Conservation (phyloP, 208 protist species). For the Angomonas deanei region DNA sequence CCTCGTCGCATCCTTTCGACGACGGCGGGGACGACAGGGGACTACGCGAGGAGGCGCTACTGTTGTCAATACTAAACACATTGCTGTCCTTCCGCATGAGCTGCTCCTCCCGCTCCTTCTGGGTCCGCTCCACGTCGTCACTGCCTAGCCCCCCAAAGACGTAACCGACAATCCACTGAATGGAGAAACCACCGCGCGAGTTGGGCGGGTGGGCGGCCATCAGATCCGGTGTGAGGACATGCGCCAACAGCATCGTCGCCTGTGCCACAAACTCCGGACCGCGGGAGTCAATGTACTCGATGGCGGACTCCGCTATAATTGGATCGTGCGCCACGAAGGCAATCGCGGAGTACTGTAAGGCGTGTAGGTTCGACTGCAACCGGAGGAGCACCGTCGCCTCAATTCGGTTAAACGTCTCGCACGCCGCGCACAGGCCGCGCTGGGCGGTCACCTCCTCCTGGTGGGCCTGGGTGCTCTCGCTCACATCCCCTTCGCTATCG, state of each 20-base stretch:
- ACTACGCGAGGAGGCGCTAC: not conserved
- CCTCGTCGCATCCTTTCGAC: no score
- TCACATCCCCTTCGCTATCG: not conserved
- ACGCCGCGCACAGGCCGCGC: constrained; percentile 15
- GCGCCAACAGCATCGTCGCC: constrained; percentile 49
- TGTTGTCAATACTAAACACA: constrained; percentile 2
- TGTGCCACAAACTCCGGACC: constrained; percentile 37
- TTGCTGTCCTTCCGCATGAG: constrained; percentile 5
- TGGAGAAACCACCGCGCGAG: constrained; percentile 31
- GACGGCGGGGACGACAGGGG: not conserved
- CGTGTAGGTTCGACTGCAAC: constrained; percentile 18
- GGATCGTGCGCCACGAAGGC: constrained; percentile 31
- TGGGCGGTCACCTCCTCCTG: not conserved
- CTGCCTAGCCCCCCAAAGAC: constrained; percentile 38
- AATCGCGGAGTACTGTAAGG: constrained; percentile 23
- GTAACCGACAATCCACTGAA: constrained; percentile 36
- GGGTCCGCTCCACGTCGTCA: constrained; percentile 27
- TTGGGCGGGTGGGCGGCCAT: constrained; percentile 36
- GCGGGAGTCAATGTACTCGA: constrained; percentile 27
- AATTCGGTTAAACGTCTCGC: constrained; percentile 21
- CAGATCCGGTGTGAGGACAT: constrained; percentile 41
- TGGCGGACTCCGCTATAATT: constrained; percentile 28
- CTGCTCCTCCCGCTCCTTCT: constrained; percentile 16
- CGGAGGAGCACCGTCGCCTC: constrained; percentile 21
- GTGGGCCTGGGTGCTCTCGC: not conserved